Conservation (phyloP, 352 stramenopile species). For the Phytophthora colocasiae region DNA sequence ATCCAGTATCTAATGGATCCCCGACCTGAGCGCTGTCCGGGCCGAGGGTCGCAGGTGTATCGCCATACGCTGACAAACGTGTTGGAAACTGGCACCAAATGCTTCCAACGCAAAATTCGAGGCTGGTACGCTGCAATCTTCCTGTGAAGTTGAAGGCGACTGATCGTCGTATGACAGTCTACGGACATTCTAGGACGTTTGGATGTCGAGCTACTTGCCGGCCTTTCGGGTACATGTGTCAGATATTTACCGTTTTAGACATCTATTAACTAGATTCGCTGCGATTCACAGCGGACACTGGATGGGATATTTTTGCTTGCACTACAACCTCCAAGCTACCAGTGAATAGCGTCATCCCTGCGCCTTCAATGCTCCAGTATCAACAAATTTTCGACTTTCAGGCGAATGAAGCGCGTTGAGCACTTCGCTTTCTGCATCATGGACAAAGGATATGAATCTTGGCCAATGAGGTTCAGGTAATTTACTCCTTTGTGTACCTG, state of each 20-base stretch:
- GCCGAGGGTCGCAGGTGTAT: constrained; percentile 92
- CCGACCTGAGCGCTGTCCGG: constrained; percentile 91
- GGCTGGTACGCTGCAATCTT: constrained; percentile 46
- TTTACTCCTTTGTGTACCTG: not conserved
- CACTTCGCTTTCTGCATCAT: constrained; percentile 96
- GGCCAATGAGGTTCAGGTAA: constrained; percentile 93
- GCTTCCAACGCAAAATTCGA: constrained; percentile 96
- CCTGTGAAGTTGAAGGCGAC: not conserved
- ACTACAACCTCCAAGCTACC: constrained; percentile 91
- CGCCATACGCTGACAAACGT: constrained; percentile 95
- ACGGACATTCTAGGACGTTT: constrained; percentile 93
- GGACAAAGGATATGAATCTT: constrained; percentile 96
- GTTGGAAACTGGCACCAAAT: constrained; percentile 94
- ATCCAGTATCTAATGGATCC: constrained; percentile 97
- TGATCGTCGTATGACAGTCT: constrained; percentile 50
- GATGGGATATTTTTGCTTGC: constrained; percentile 96
- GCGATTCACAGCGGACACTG: constrained; percentile 69
- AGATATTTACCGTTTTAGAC: not conserved
- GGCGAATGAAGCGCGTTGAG: constrained; percentile 91
- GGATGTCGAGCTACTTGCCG: constrained; percentile 91
- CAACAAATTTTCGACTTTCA: constrained; percentile 92
- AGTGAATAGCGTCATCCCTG: constrained; percentile 91
- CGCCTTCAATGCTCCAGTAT: constrained; percentile 86
- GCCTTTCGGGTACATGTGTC: constrained; percentile 55
- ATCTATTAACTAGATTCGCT: constrained; percentile 8